Evolutionary conservation across 2,329 filamentous ascomycete genomes (phyloP), one percentile per base, ranked within the genome.

Genomic region (Aschersonia sp.): DNA sequence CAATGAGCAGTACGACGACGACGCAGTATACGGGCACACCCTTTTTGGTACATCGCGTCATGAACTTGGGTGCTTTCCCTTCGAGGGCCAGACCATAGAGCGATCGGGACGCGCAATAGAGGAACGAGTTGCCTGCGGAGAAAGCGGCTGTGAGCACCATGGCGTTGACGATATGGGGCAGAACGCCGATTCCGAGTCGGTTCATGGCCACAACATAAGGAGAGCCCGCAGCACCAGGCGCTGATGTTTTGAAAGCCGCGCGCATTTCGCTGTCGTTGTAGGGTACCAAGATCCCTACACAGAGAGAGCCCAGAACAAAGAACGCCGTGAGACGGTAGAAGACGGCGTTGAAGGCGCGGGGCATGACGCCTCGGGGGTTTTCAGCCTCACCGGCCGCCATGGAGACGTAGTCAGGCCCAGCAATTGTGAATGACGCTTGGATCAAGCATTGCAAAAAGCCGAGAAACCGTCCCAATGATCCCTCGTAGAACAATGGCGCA

Each of bases 21-120:
- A 90, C 84, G 57, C 81, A 85, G 63, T 84, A 87, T 52, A 87
- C 73, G 0, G 87, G 87, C 0, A 92, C 81, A 44, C 84, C 83
- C 9, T 66, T 68, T 46, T 66, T 72, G 1, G 76, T 84, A 60
- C 79, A 85, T 32, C 64, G 74, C 1, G 71, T 73, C 41, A 87
- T 64, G 47, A 85, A 60, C 33, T 56, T 69, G 44, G 72, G 83
- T 0, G 81, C 82, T 57, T 84, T 81, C 30, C 77, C 76, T 56
- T 85, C 82, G 40, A 83, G 71, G 0, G 81, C 81, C 1, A 86
- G 65, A 1, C 81, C 81, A 51, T 81, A 84, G 2, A 86, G 68
- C 35, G 79, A 81, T 37, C 82, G 74, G 5, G 79, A 83, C 1
- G 80, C 80, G 55, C 79, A 83, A 60, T 84, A 85, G 39, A 68